These are phyloP conservation scores for Huntiella moniliformis DNA, from an alignment of 2,329 filamentous ascomycete species.

Conservation along the genomic window DNA sequence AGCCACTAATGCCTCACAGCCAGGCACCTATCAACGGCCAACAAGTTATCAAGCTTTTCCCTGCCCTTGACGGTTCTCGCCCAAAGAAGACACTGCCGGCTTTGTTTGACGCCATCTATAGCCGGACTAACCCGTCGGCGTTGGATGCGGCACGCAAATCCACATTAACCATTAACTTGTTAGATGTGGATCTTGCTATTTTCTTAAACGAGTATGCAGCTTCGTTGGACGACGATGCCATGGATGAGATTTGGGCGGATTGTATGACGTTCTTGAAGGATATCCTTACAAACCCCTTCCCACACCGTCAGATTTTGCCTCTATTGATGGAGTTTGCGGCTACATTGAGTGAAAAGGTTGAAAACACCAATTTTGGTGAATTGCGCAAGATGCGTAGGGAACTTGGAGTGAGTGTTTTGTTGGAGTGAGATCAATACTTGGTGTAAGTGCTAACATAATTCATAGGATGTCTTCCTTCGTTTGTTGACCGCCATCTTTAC, in stretches of 20 bases:
- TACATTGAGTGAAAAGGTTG: slow-evolving; percentile 82
- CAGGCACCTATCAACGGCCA: slow-evolving; percentile 17
- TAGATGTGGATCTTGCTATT: slow-evolving; percentile 65
- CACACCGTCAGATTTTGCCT: slow-evolving; percentile 77
- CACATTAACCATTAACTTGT: slow-evolving; percentile 67
- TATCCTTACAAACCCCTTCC: slow-evolving; percentile 80
- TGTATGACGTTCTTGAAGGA: slow-evolving; percentile 83
- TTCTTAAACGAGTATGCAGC: slow-evolving; percentile 83
- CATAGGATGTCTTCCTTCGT: slow-evolving; percentile 68
- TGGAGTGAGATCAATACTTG: not conserved
- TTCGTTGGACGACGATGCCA: slow-evolving; percentile 85
- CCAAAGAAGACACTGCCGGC: slow-evolving; percentile 85
- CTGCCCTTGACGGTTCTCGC: slow-evolving; percentile 76
- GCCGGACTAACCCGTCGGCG: slow-evolving; percentile 67
- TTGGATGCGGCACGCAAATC: slow-evolving; percentile 68
- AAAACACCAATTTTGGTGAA: slow-evolving; percentile 95
- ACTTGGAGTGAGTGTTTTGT: slow-evolving; percentile 47
- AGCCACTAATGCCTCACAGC: slow-evolving; percentile 23
- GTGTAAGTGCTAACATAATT: not conserved
- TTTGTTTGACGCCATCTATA: slow-evolving; percentile 91
- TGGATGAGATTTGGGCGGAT: slow-evolving; percentile 96
- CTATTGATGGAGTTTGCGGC: slow-evolving; percentile 74
- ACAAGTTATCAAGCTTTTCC: slow-evolving; percentile 67
- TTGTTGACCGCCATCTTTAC: slow-evolving; percentile 89
- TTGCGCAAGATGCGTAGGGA: slow-evolving; percentile 83